Evolutionary conservation across 2,329 filamentous ascomycete species (phyloP).

Genomic region (Talaromyces verruculosus): DNA sequence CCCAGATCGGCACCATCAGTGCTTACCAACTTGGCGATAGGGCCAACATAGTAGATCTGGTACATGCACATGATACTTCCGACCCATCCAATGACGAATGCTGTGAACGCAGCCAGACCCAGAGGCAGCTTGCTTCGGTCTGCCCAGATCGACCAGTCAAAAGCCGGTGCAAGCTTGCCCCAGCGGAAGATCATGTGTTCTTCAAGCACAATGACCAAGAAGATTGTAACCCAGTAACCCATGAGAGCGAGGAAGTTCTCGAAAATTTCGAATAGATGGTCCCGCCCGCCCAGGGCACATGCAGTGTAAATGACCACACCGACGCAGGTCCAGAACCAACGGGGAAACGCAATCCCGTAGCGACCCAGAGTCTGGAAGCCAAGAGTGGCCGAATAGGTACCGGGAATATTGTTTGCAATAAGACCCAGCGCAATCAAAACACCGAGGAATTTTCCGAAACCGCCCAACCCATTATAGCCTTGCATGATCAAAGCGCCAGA

Average conservation of each 20-base stretch:
- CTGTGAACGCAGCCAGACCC: slow-evolving; percentile 41
- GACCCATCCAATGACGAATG: slow-evolving; percentile 43
- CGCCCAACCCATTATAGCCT: slow-evolving; percentile 31
- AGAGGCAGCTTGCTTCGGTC: slow-evolving; percentile 39
- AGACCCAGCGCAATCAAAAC: slow-evolving; percentile 45
- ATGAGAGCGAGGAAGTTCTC: slow-evolving; percentile 49
- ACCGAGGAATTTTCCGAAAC: slow-evolving; percentile 46
- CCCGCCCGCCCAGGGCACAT: slow-evolving; percentile 47
- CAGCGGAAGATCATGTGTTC: slow-evolving; percentile 47
- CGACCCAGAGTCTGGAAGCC: slow-evolving; percentile 47
- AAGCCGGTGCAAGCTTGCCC: slow-evolving; percentile 27
- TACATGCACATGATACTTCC: slow-evolving; percentile 45
- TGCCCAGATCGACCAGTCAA: slow-evolving; percentile 47
- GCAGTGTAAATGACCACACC: slow-evolving; percentile 44
- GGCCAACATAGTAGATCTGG: slow-evolving; percentile 43
- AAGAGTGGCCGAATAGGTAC: slow-evolving; percentile 48
- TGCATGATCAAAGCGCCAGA: slow-evolving; percentile 23
- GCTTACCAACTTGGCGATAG: slow-evolving; percentile 34
- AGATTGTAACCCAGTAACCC: slow-evolving; percentile 49
- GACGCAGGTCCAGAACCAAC: slow-evolving; percentile 45
- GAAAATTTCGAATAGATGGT: slow-evolving; percentile 47
- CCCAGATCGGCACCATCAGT: slow-evolving; percentile 39
- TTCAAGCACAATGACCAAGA: slow-evolving; percentile 44
- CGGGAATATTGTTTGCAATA: slow-evolving; percentile 47
- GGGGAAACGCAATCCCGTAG: slow-evolving; percentile 40